Percentiles rank a stretch among this genome's conserved stretches.
phyloP scores from a whole-genome alignment of 1,139 yeast genomes.

The Spathaspora sp. region DNA sequence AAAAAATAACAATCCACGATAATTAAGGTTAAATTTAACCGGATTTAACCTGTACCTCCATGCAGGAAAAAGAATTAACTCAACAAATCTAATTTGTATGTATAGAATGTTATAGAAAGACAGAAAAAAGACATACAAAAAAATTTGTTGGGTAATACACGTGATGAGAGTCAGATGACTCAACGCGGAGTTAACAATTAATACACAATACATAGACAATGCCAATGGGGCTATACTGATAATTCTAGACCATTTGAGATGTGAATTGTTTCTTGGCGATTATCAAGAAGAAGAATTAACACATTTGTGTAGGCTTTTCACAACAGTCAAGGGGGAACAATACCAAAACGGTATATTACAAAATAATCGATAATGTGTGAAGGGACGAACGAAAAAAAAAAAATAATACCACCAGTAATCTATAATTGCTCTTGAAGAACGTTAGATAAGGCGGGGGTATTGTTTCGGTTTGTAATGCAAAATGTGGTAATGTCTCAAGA shows the following conservation, averaged over 20 bases:
- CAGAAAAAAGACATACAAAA: neutral
- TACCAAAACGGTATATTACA: neutral
- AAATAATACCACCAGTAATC: neutral
- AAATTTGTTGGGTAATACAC: neutral
- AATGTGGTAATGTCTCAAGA: neutral
- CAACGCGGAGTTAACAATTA: neutral
- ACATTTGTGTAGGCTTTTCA: neutral
- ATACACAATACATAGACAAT: too few relatives aligned
- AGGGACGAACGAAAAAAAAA: neutral
- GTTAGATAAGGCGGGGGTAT: neutral
- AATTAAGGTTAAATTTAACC: neutral
- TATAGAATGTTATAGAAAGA: neutral
- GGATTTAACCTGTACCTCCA: neutral
- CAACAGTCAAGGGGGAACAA: neutral
- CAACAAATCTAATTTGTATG: conserved; percentile 2
- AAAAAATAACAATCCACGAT: neutral
- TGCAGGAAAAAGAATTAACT: neutral
- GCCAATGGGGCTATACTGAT: too few relatives aligned
- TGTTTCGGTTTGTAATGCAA: neutral
- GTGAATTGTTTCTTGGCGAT: neutral
- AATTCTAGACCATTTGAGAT: neutral
- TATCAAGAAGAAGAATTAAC: neutral
- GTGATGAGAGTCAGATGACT: neutral
- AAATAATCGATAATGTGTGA: neutral
- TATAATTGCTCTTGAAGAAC: neutral